A percentile compares a stretch with the other conserved stretches of the same genome.
Conservation (phyloP, 73 alveolate species). For the Paramecium primaurelia region DNA sequence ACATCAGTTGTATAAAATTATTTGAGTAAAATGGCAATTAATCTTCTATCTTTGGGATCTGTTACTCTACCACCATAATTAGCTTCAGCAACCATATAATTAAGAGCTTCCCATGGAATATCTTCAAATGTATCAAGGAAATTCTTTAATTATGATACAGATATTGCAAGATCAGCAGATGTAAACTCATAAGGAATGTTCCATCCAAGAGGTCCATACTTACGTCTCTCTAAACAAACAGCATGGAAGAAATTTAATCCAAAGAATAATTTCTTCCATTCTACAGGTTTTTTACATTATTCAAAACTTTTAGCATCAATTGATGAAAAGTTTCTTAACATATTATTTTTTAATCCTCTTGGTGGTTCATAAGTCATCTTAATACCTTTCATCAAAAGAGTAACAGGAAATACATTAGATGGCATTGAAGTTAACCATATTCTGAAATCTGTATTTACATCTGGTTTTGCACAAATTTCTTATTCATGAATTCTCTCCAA, state of each 20-base stretch:
- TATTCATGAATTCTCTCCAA: constrained; percentile 80
- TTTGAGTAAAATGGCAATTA: constrained; percentile 79
- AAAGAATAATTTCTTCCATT: constrained; percentile 88
- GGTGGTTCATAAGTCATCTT: constrained; percentile 99
- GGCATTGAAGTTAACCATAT: constrained; percentile 99
- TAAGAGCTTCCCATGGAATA: constrained; percentile 98
- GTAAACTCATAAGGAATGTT: constrained; percentile 99
- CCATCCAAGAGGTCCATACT: constrained; percentile 99
- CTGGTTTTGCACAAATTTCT: not conserved
- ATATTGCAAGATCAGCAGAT: constrained; percentile 67
- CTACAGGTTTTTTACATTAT: constrained; percentile 84
- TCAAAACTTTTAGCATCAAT: constrained; percentile 89
- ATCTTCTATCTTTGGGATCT: constrained; percentile 98
- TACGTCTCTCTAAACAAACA: constrained; percentile 97
- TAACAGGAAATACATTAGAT: constrained; percentile 93
- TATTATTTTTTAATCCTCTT: constrained; percentile 94
- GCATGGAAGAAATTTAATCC: constrained; percentile 99
- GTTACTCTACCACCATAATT: constrained; percentile 99
- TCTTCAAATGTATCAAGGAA: constrained; percentile 91
- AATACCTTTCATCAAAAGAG: constrained; percentile 94
- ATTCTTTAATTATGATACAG: constrained; percentile 88
- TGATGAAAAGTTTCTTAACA: constrained; percentile 86
- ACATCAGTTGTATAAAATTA: constrained; percentile 96
- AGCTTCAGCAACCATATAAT: constrained; percentile 99
- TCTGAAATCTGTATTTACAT: constrained; percentile 79